These are phyloP conservation scores for Torulaspora delbrueckii DNA, from an alignment of 805 yeast species.

Conservation along the genomic window DNA sequence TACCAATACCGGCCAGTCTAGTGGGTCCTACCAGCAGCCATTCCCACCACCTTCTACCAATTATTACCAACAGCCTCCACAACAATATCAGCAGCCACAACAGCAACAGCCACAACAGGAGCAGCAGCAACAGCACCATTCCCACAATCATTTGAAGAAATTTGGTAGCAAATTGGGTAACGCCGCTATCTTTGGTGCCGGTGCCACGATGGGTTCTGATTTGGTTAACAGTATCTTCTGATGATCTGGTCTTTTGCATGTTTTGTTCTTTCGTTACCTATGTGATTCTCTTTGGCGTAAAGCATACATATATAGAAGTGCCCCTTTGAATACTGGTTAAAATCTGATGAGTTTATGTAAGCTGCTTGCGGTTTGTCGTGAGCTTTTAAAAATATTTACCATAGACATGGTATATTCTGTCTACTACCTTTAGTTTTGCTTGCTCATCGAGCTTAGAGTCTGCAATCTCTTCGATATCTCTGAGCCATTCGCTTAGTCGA, in stretches of 20 bases:
- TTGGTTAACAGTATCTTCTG: conserved; percentile 68
- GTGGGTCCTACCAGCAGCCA: conserved; percentile 32
- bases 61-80: conserved; percentile 42
- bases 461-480: conserved; percentile 59
- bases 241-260: conserved; percentile 4
- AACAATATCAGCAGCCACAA: conserved; percentile 33
- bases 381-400: conserved; percentile 31
- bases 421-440: conserved; percentile 45
- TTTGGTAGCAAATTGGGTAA: conserved; percentile 80
- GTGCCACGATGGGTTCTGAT: conserved; percentile 88
- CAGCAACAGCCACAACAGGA: conserved; percentile 33
- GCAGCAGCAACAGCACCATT: conserved; percentile 34
- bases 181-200: conserved; percentile 95
- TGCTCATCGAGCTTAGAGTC: conserved; percentile 36
- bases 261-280: neutral
- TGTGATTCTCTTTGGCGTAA: neutral
- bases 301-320: neutral
- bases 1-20: conserved; percentile 24
- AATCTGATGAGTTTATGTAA: conserved; percentile 3
- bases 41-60: conserved; percentile 48
- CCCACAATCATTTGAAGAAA: conserved; percentile 44
- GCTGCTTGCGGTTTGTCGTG: neutral
- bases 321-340: neutral
- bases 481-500: conserved; percentile 50
- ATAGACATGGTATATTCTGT: conserved; percentile 60